Percentiles rank a stretch among this genome's conserved stretches.
These are phyloP conservation scores for Papiliotrema fonsecae DNA, from an alignment of 1,284 basidiomycete genomes.

Conservation along the genomic window DNA sequence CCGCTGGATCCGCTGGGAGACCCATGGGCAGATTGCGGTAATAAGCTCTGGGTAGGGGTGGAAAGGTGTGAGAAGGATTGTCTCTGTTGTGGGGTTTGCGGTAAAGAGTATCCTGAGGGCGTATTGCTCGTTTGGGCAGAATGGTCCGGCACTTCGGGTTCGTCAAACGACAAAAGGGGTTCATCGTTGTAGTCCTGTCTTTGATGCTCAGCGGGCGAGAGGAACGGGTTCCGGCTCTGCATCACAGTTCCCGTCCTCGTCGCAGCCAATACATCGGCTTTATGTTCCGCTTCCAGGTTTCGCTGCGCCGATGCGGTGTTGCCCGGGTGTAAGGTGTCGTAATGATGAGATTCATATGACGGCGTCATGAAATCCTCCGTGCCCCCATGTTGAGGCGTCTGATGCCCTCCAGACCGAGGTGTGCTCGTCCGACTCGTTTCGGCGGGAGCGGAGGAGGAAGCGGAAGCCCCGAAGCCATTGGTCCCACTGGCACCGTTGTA, in stretches of 20 bases:
- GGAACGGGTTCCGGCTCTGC: slow-evolving; percentile 47
- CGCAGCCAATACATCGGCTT: slow-evolving; percentile 12
- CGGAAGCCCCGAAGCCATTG: neutral
- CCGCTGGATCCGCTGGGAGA: no score
- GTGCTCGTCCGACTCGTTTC: neutral
- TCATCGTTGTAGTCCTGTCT: no score
- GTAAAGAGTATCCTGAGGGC: neutral
- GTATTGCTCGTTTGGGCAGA: no score
- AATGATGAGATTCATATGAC: neutral
- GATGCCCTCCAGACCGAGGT: neutral
- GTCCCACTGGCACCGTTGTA: neutral
- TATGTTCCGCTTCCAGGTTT: neutral
- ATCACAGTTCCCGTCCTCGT: slow-evolving; percentile 21
- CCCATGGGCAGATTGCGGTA: neutral
- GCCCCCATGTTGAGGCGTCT: neutral
- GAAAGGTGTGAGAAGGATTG: no score
- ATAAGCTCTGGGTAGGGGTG: neutral
- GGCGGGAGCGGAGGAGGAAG: neutral
- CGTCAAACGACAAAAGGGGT: no score
- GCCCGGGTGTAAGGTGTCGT: neutral
- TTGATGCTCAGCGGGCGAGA: slow-evolving; percentile 65
- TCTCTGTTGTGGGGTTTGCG: neutral
- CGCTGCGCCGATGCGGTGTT: neutral
- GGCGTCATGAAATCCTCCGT: neutral
- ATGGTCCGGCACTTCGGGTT: no score